phyloP scores from a whole-genome alignment of 1,284 basidiomycete species.

The Moesziomyces sp. region DNA sequence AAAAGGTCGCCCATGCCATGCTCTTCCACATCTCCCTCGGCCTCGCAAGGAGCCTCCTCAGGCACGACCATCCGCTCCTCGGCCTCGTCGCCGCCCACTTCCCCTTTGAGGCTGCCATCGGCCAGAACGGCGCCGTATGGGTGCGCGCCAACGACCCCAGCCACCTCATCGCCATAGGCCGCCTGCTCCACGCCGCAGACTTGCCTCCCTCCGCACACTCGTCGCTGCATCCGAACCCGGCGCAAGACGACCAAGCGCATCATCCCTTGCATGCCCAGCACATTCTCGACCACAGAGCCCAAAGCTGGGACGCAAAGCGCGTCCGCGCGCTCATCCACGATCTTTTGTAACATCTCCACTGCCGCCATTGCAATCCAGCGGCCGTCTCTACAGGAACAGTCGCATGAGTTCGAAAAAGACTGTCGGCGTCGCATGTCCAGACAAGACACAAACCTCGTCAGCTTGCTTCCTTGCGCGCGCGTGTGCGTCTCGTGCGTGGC shows the following conservation, averaged over 20 bases:
- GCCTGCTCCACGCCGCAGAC: slow-evolving; percentile 52
- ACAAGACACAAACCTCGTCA: too few species aligned
- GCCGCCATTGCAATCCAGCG: neutral
- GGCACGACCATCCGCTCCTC: slow-evolving; percentile 47
- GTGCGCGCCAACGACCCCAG: slow-evolving; percentile 34
- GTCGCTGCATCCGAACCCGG: neutral
- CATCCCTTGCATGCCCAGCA: neutral
- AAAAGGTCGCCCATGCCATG: slow-evolving; percentile 36
- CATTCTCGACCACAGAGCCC: neutral
- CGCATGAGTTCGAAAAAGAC: slow-evolving; percentile 51
- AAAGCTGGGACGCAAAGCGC: too few species aligned
- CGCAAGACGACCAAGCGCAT: neutral
- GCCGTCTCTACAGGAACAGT: slow-evolving; percentile 35
- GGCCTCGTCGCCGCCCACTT: slow-evolving; percentile 53
- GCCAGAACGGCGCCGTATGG: slow-evolving; percentile 63
- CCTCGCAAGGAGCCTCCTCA: slow-evolving; percentile 43
- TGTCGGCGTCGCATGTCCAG: neutral
- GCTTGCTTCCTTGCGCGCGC: too few species aligned
- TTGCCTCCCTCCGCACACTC: neutral
- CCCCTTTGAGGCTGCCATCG: slow-evolving; percentile 64
- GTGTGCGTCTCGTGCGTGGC: too few species aligned
- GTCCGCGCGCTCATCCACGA: too few species aligned
- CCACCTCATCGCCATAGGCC: slow-evolving; percentile 57
- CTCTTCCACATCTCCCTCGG: slow-evolving; percentile 40
- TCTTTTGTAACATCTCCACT: neutral